Evolutionary conservation across 192 early-diverging fungal species (phyloP), one percentile per base, ranked within the genome.

Genomic region (Radiomyces spectabilis): DNA sequence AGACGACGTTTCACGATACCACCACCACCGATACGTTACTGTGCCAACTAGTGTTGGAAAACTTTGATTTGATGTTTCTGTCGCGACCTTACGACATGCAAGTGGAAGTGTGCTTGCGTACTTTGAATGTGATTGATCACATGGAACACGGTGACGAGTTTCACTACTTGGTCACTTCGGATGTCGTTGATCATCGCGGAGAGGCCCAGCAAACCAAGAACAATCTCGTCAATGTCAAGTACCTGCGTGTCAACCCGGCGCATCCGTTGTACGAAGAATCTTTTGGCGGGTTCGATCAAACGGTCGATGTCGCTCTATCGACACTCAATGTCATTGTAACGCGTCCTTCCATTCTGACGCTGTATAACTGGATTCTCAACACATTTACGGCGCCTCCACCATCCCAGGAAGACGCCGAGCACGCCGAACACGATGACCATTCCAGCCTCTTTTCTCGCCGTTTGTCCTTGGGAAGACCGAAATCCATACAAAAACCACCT

Each of bases 301-400:
- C 74, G 7, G 71, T 88, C 0, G 82, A 87, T 32, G 75, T 93
- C 0, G 69, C 66, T 26, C 74, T 73, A 50, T 89, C 74, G 44
- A 80, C 59, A 50, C 41, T 90, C 6, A 79, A 82, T 16, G 57
- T 94, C 29, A 78, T 89, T 46, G 70, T 91, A 1, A 82, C 84
- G 32, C 78, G 82, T 35, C 78, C 77, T 39, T 80, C 79, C 27
- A 79, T 94, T 15, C 59, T 91, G 32, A 78, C 76, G 4, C 63
- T 87, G 8, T 89, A 92, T 63, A 83, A 90, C 47, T 89, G 87
- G 45, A 76, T 91, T 9, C 65, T 85, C 32, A 73, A 68, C 34
- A 80, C 82, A 12, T 86, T 86, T 41, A 66, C 61, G 5, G 49
- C 41, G 26, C 62, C 62, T 19, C 18, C 62, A n/a, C 2, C 47